Conservation (phyloP, 1,139 yeast species). For the Kodamaea arcana region DNA sequence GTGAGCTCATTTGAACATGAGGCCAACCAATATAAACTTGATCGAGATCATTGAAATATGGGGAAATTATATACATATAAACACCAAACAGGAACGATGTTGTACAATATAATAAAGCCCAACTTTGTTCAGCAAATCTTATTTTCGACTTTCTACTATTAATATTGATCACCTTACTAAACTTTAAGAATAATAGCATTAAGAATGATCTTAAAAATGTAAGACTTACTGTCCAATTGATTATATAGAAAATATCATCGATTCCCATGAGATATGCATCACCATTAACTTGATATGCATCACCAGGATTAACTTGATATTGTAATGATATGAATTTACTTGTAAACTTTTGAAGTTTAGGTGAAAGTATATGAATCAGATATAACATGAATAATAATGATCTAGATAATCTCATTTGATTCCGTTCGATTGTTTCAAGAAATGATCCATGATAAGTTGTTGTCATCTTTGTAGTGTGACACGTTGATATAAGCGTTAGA, state of each 20-base stretch:
- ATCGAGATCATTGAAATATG: constrained; percentile 57
- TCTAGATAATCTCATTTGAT: constrained; percentile 37
- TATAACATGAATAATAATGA: constrained; percentile 26
- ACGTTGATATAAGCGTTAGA: not conserved
- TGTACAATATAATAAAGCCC: constrained; percentile 66
- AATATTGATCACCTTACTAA: constrained; percentile 28
- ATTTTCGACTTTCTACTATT: constrained; percentile 47
- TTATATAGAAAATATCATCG: constrained; percentile 54
- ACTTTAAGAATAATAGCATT: constrained; percentile 39
- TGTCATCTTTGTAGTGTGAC: constrained; percentile 1
- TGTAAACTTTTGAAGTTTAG: constrained; percentile 23
- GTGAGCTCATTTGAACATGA: constrained; percentile 45
- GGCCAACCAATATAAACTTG: constrained; percentile 76
- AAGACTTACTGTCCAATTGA: constrained; percentile 52
- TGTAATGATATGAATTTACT: constrained; percentile 49
- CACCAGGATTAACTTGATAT: constrained; percentile 27
- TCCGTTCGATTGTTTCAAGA: constrained; percentile 32
- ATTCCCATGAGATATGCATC: constrained; percentile 48
- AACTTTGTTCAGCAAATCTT: constrained; percentile 84
- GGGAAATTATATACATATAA: constrained; percentile 52
- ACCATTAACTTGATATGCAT: constrained; percentile 13
- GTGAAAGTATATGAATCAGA: constrained; percentile 22
- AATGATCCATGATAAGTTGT: constrained; percentile 16
- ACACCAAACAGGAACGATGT: constrained; percentile 56
- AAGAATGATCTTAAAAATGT: constrained; percentile 57